Evolutionary conservation across 139 green algal genomes (phyloP).

Genomic region (Asterochloris erici): DNA sequence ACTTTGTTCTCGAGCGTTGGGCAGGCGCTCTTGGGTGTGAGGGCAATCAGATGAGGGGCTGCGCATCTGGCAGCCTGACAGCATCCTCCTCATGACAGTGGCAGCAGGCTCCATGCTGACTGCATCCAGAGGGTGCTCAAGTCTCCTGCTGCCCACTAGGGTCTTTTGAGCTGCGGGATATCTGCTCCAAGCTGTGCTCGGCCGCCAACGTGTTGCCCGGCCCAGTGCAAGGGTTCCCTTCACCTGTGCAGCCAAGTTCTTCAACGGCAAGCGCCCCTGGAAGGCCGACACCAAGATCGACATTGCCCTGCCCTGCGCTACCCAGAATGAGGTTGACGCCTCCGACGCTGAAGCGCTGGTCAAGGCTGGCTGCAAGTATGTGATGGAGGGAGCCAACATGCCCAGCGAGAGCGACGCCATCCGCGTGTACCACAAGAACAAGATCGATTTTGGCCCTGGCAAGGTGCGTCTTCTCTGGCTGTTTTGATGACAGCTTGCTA

Average conservation of each 20-base stretch:
- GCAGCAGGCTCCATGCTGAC: no score
- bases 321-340: slow-evolving; percentile 60
- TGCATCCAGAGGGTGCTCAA: no score
- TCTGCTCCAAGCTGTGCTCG: no score
- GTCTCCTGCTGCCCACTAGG: no score
- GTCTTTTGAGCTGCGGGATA: no score
- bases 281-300: slow-evolving; percentile 47
- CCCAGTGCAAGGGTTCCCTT: no score
- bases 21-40: no score
- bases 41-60: no score
- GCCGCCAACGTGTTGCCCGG: no score
- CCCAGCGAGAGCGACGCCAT: slow-evolving; percentile 65
- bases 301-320: slow-evolving; percentile 78
- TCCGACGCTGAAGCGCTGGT: slow-evolving; percentile 60
- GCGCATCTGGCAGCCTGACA: no score
- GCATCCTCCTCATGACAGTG: no score
- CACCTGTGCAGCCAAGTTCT: slow-evolving; percentile 37
- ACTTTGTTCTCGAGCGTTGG: background rate
- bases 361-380: slow-evolving; percentile 50
- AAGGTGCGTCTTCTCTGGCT: slow-evolving; percentile 14
- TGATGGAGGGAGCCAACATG: slow-evolving; percentile 89
- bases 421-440: slow-evolving; percentile 44
- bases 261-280: slow-evolving; percentile 66
- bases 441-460: slow-evolving; percentile 53
- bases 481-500: no score